A percentile compares a stretch with the other conserved stretches of the same genome.
phyloP scores from a whole-genome alignment of 257 asterid genomes.

The Eucommia ulmoides region DNA sequence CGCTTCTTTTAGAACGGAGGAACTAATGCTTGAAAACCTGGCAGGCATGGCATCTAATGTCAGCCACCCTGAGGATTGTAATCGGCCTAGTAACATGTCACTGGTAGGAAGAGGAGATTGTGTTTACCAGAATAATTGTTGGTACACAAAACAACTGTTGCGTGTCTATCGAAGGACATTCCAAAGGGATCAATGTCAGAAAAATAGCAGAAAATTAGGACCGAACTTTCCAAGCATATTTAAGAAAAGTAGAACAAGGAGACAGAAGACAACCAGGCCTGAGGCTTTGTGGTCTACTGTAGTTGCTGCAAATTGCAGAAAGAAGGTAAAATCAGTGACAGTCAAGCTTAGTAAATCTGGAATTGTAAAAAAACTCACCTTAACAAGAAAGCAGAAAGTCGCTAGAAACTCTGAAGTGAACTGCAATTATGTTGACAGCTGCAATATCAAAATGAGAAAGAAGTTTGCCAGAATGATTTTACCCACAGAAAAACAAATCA shows the following conservation, averaged over 20 bases:
- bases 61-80: no score
- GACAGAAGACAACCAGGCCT: slow-evolving; percentile 2
- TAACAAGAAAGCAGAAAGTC: no score
- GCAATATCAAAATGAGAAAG: not conserved
- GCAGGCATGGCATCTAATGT: not conserved
- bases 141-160: not conserved
- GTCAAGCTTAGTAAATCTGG: not conserved
- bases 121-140: not conserved
- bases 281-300: not conserved
- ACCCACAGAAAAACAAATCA: no score
- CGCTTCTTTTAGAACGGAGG: no score
- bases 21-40: not conserved
- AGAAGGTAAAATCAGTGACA: not conserved
- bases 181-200: slow-evolving; percentile 12
- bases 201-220: no score
- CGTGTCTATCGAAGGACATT: slow-evolving; percentile 13
- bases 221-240: slow-evolving; percentile 11
- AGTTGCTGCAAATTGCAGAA: not conserved
- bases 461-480: no score
- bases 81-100: not conserved
- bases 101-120: not conserved
- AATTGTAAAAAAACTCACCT: no score
- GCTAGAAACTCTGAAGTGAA: no score
- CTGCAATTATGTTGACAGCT: no score
- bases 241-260: slow-evolving; percentile 18